Conservation (phyloP, 768 basidiomycete species). For the Tricholoma terreum region DNA sequence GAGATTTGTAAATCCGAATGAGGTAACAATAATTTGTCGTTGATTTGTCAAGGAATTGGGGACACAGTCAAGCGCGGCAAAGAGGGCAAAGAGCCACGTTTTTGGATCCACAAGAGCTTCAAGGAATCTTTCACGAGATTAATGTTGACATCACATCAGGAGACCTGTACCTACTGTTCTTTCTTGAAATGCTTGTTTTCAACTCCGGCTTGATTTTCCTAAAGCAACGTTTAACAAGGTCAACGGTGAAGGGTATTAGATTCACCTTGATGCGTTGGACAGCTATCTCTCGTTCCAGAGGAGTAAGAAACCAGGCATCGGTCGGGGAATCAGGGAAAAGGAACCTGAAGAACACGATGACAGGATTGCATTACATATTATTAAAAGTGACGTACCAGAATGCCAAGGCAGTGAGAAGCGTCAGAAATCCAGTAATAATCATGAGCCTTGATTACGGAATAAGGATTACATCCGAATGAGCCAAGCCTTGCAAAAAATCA, state of each 20-base stretch:
- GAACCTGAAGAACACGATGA: conserved; percentile 36
- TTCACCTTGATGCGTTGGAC: conserved; percentile 59
- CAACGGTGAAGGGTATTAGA: too few species aligned
- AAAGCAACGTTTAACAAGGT: neutral
- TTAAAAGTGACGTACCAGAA: conserved; percentile 37
- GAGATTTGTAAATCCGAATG: conserved; percentile 61
- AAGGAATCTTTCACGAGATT: conserved; percentile 46
- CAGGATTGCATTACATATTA: too few species aligned
- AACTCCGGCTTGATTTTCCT: conserved; percentile 59
- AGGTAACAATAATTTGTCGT: conserved; percentile 57
- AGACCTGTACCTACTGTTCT: conserved; percentile 57
- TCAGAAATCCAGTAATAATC: conserved; percentile 55
- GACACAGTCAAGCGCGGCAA: conserved; percentile 56
- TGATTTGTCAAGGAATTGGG: conserved; percentile 69
- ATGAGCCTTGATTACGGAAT: conserved; percentile 46
- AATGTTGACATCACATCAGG: neutral
- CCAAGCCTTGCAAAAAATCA: conserved; percentile 13
- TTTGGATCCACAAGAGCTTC: conserved; percentile 69
- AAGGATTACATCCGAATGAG: neutral
- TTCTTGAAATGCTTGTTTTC: conserved; percentile 82
- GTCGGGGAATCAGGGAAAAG: conserved; percentile 75
- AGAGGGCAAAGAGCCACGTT: conserved; percentile 75
- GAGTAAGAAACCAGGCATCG: conserved; percentile 70
- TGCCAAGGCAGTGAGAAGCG: neutral
- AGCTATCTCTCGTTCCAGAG: conserved; percentile 56